Evolutionary conservation across 371 early-diverging fungal genomes (phyloP).

Genomic region (Rhizopus delemar): DNA sequence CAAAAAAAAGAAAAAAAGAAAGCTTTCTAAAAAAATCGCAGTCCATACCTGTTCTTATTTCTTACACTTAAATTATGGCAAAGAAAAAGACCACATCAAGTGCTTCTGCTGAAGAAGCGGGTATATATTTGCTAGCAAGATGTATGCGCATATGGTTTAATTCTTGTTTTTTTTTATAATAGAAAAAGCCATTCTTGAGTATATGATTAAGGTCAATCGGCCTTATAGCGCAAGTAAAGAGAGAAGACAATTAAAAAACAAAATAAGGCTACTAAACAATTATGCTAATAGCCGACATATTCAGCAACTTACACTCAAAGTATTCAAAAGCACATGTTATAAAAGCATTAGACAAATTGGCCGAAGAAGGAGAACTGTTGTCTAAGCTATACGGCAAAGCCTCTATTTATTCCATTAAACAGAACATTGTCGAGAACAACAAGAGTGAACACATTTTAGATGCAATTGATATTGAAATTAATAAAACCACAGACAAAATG

Average conservation of each 20-base stretch:
- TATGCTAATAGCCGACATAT: constrained; percentile 23
- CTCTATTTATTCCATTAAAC: constrained; percentile 21
- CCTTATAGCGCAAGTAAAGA: constrained; percentile 30
- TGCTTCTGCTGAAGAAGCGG: constrained; percentile 13
- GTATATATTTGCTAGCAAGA: neutral
- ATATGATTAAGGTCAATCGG: constrained; percentile 24
- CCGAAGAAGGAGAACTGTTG: constrained; percentile 14
- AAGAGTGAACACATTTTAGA: neutral
- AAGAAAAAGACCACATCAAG: constrained; percentile 9
- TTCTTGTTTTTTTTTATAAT: neutral
- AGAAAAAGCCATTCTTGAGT: constrained; percentile 21
- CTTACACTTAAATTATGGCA: neutral
- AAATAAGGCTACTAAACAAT: neutral
- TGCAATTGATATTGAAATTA: neutral
- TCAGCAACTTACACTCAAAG: constrained; percentile 25
- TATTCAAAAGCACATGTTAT: constrained; percentile 20
- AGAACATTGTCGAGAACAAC: neutral
- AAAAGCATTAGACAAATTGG: constrained; percentile 19
- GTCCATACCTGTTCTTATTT: no score
- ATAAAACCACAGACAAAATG: neutral
- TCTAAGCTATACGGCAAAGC: constrained; percentile 25
- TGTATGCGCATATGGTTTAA: neutral
- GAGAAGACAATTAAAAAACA: neutral
- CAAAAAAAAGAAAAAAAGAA: neutral
- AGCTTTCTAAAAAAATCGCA: neutral